Evolutionary conservation across 805 yeast genomes (phyloP), one percentile per base, ranked within the genome.

Genomic region (Isabelozyma rhagii): DNA sequence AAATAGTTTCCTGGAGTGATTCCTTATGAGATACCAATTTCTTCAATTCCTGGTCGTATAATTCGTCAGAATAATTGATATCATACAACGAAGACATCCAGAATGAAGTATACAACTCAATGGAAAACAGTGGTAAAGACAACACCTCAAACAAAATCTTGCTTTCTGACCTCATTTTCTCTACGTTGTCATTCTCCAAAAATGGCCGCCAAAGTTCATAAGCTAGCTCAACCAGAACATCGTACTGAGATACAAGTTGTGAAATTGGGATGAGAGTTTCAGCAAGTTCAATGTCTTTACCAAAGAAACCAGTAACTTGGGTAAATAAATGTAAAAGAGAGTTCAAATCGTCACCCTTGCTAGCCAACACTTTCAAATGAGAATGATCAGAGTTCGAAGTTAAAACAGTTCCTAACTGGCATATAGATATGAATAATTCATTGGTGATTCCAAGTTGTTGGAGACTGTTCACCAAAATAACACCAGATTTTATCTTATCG

Each of bases 41-140:
- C 2, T 58, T 55, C 25, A 68, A 56, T 51, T 82, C 85, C 3
- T 61, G 59, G 10, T 71, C 72, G 60, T 92, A 91, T 2, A 80
- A 60, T 0, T 60, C 55, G 6, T 68, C 67, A 1, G 81, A 77
- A 60, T 67, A 85, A 51, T 80, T 78, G 31, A 91, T 80, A 58
- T 91, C 97, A 59, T 86, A 84, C 7, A 89, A 67, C 0, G 85
- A 78, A 34, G 87, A 69, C 52, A 74, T 81, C 97, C 97, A 92
- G 57, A 91, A 92, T 0, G 78, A 69, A 2, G 72, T 67, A 58
- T 77, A 88, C 28, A 89, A 67, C 0, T 71, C 74, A 11, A 66
- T 60, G 2, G 71, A 57, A 2, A 83, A 45, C 8, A 54, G 36
- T 8, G 57, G 55, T 14, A 46, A 47, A 38, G 48, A 21, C 1